Evolutionary conservation across 2,329 filamentous ascomycete genomes (phyloP).

Genomic region (Aulographum hederae): DNA sequence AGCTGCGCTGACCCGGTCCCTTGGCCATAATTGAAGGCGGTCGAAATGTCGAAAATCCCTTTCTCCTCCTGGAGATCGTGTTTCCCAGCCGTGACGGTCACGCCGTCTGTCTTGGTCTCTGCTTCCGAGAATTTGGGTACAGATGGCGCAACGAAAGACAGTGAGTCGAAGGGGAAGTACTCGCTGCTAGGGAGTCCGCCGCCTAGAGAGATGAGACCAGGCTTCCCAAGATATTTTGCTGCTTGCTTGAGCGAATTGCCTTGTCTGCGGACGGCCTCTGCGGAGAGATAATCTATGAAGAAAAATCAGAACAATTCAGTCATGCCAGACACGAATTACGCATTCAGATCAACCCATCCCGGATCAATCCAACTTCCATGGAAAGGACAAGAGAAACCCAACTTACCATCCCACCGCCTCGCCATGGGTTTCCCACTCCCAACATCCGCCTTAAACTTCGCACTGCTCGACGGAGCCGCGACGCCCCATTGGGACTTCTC

Average conservation of each 20-base stretch:
- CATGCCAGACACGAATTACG: not conserved
- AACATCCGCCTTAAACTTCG: constrained; percentile 62
- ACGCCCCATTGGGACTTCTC: constrained; percentile 55
- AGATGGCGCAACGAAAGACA: constrained; percentile 56
- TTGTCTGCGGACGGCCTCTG: constrained; percentile 35
- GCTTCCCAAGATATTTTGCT: constrained; percentile 59
- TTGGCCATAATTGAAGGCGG: constrained; percentile 87
- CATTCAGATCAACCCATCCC: not conserved
- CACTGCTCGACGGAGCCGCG: constrained; percentile 59
- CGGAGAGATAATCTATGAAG: constrained; percentile 16
- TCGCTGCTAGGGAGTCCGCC: constrained; percentile 78
- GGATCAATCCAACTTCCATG: not conserved
- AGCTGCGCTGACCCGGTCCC: constrained; percentile 72
- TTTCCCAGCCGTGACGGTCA: constrained; percentile 54
- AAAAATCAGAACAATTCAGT: not conserved
- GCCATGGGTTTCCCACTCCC: constrained; percentile 50
- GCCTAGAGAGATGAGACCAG: constrained; percentile 78
- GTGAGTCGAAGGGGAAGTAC: constrained; percentile 77
- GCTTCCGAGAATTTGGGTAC: constrained; percentile 53
- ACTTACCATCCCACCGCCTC: constrained; percentile 70
- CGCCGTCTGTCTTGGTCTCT: constrained; percentile 42
- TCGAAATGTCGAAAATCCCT: constrained; percentile 55
- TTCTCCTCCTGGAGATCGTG: constrained; percentile 56
- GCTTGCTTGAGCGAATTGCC: constrained; percentile 59
- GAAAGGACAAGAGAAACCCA: not conserved